Percentiles rank a stretch among this genome's conserved stretches.
Evolutionary conservation across 306 rosid genomes (phyloP).

Genomic region (Malus domestica): DNA sequence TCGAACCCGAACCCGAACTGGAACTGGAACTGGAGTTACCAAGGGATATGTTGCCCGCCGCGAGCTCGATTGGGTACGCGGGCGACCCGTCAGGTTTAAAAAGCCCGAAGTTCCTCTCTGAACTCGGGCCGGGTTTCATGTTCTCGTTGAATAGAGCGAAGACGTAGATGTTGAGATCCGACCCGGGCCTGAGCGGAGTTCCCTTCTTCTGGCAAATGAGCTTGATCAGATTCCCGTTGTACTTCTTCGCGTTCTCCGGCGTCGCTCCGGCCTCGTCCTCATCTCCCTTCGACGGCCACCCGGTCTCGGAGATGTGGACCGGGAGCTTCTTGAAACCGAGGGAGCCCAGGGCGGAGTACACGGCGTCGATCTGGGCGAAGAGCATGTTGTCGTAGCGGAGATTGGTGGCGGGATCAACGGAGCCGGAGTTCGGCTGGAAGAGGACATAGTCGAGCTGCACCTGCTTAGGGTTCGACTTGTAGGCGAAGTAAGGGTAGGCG

Average conservation of each 20-base stretch:
- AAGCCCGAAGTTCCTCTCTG: conserved; percentile 86
- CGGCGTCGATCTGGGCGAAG: conserved; percentile 92
- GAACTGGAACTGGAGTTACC: conserved; percentile 4
- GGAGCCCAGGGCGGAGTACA: conserved; percentile 48
- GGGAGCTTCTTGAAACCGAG: conserved; percentile 59
- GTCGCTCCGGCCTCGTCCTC: conserved; percentile 73
- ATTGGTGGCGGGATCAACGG: conserved; percentile 53
- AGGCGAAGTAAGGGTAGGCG: conserved; percentile 95
- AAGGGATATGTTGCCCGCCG: conserved; percentile 10
- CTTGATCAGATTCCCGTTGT: conserved; percentile 72
- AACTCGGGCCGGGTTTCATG: conserved; percentile 91
- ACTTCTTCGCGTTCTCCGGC: conserved; percentile 76
- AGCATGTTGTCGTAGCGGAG: conserved; percentile 91
- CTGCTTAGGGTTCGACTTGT: conserved; percentile 69
- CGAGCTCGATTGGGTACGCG: conserved; percentile 50
- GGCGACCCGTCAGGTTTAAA: conserved; percentile 86
- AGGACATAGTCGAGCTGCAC: conserved; percentile 66
- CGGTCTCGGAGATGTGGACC: conserved; percentile 93
- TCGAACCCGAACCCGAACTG: conserved; percentile 1
- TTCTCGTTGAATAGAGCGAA: conserved; percentile 93
- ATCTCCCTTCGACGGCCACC: conserved; percentile 99
- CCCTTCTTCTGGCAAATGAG: conserved; percentile 50
- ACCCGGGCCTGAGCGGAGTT: conserved; percentile 66
- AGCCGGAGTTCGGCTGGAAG: conserved; percentile 73
- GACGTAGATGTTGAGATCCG: conserved; percentile 78